These are phyloP conservation scores for Usnea hakonensis DNA, from an alignment of 495 filamentous ascomycete genomes.

Conservation along the genomic window DNA sequence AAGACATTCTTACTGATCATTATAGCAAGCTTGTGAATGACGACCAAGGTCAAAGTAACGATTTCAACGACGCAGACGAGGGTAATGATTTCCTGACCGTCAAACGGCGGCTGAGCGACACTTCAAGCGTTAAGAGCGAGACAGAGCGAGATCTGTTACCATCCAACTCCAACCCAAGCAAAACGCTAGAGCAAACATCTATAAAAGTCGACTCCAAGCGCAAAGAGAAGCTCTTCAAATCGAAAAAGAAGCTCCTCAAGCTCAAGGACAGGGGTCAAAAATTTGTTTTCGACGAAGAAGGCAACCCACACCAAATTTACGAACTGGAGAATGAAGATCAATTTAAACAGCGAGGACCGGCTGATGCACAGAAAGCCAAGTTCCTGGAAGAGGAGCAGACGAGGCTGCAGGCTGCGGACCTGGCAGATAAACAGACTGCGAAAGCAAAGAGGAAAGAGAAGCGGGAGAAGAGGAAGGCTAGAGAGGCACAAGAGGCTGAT, in stretches of 20 bases:
- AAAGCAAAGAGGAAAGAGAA: conserved; percentile 79
- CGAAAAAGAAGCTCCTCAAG: conserved; percentile 88
- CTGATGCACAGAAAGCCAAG: conserved; percentile 61
- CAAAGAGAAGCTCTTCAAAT: conserved; percentile 82
- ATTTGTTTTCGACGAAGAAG: conserved; percentile 88
- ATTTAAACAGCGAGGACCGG: conserved; percentile 66
- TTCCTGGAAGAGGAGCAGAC: conserved; percentile 69
- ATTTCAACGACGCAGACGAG: conserved; percentile 42
- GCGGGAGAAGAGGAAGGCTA: conserved; percentile 73
- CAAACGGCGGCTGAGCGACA: conserved; percentile 67
- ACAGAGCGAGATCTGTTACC: background rate
- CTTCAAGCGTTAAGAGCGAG: conserved; percentile 14
- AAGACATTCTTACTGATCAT: conserved; percentile 86
- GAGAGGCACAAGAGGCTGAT: conserved; percentile 53
- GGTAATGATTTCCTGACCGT: conserved; percentile 80
- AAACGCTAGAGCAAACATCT: conserved; percentile 35
- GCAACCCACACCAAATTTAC: conserved; percentile 73
- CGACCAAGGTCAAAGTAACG: conserved; percentile 38
- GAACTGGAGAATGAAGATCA: conserved; percentile 75
- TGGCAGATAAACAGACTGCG: conserved; percentile 69
- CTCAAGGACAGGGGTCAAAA: conserved; percentile 77
- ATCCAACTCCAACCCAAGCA: conserved; percentile 2
- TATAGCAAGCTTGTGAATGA: conserved; percentile 78
- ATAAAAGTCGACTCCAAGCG: conserved; percentile 87
- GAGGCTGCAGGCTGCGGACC: conserved; percentile 68